These are phyloP conservation scores for Pycnococcus provasolii DNA, from an alignment of 139 green algal species.

Conservation along the genomic window DNA sequence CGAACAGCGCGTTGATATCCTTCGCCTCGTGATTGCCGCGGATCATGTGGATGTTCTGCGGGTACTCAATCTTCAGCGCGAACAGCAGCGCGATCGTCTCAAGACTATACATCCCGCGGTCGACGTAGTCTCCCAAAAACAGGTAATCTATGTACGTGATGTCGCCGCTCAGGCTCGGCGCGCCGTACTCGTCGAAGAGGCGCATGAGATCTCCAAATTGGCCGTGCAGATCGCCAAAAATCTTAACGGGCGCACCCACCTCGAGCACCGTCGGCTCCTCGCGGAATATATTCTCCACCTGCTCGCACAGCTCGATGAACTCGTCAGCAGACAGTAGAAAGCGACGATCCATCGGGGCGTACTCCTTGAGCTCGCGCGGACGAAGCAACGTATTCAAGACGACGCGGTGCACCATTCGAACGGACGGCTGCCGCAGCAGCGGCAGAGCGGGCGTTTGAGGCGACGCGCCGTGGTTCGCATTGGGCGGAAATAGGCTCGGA, in stretches of 20 bases:
- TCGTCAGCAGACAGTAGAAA: slow-evolving; percentile 64
- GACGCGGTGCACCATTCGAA: too few species aligned
- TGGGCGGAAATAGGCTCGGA: too few species aligned
- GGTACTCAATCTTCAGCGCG: slow-evolving; percentile 76
- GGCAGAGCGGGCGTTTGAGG: too few species aligned
- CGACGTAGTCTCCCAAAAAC: slow-evolving; percentile 75
- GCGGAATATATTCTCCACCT: slow-evolving; percentile 52
- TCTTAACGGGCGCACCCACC: slow-evolving; percentile 85
- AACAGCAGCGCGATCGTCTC: slow-evolving; percentile 69
- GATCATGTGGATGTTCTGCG: slow-evolving; percentile 85
- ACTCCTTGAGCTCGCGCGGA: slow-evolving; percentile 60
- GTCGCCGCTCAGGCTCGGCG: slow-evolving; percentile 86
- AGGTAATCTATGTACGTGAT: slow-evolving; percentile 97
- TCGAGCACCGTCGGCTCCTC: slow-evolving; percentile 76
- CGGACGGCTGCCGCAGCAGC: too few species aligned
- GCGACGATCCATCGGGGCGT: slow-evolving; percentile 54
- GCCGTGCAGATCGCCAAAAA: slow-evolving; percentile 97
- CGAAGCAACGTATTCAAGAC: slow-evolving; percentile 45
- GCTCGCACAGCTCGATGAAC: slow-evolving; percentile 78
- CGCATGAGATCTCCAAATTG: slow-evolving; percentile 99
- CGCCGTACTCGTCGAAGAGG: slow-evolving; percentile 98
- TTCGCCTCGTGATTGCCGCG: slow-evolving; percentile 93
- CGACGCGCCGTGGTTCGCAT: too few species aligned
- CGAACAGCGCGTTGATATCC: slow-evolving; percentile 98
- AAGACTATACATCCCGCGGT: slow-evolving; percentile 64